Evolutionary conservation across 2,329 filamentous ascomycete species (phyloP).

Genomic region (Botrytis fragariae): DNA sequence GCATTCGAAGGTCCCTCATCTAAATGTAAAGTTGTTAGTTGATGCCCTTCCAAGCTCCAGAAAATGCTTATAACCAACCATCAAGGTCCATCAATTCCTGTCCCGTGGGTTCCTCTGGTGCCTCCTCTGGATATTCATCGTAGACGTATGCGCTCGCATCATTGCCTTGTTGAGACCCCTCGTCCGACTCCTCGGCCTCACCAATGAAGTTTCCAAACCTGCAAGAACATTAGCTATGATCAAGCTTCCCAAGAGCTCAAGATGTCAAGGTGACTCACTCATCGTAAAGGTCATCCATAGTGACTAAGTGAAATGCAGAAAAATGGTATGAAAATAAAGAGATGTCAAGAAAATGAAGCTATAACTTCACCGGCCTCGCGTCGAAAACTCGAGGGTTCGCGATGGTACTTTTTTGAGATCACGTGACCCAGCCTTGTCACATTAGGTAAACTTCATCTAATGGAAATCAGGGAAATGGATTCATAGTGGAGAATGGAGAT

Average conservation of each 20-base stretch:
- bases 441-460: not conserved
- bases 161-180: constrained; percentile 75
- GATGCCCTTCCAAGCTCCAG: not conserved
- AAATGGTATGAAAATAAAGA: constrained; percentile 1
- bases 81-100: constrained; percentile 95
- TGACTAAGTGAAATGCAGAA: constrained; percentile 15
- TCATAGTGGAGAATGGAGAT: not conserved
- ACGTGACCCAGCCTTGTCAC: constrained; percentile 30
- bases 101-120: constrained; percentile 57
- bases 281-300: constrained; percentile 95
- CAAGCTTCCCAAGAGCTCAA: constrained; percentile 12
- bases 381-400: constrained; percentile 31
- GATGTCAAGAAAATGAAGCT: constrained; percentile 16
- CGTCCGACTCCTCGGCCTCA: constrained; percentile 84
- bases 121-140: constrained; percentile 64
- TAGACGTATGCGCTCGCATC: constrained; percentile 78
- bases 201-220: constrained; percentile 99
- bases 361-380: constrained; percentile 22
- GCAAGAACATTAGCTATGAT: constrained; percentile 27
- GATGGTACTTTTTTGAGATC: constrained; percentile 23
- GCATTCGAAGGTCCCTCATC: constrained; percentile 90
- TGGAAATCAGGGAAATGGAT: not conserved
- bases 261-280: constrained; percentile 57
- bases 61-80: constrained; percentile 47
- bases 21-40: constrained; percentile 30